These are phyloP conservation scores for Clarireedia homoeocarpa DNA, from an alignment of 2,329 filamentous ascomycete species.

Conservation along the genomic window DNA sequence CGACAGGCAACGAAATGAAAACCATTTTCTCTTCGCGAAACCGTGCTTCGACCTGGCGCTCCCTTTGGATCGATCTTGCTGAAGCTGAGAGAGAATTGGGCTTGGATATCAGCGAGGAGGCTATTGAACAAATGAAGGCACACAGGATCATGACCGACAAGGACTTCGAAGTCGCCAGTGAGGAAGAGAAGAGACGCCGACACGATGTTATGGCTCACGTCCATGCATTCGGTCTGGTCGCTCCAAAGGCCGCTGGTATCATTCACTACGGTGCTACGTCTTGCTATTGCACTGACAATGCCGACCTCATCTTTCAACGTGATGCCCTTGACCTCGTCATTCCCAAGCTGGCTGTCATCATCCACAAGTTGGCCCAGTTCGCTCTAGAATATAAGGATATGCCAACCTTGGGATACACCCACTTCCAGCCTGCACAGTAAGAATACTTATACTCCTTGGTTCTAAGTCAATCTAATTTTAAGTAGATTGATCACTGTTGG, in stretches of 20 bases:
- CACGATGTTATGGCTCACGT: slow-evolving; percentile 55
- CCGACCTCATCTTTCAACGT: slow-evolving; percentile 62
- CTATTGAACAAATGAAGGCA: slow-evolving; percentile 68
- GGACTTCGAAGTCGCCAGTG: slow-evolving; percentile 65
- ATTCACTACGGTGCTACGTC: slow-evolving; percentile 59
- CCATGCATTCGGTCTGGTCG: slow-evolving; percentile 64
- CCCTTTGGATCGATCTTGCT: slow-evolving; percentile 77
- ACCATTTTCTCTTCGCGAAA: slow-evolving; percentile 71
- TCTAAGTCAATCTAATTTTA: background rate
- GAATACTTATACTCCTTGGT: slow-evolving; percentile 8
- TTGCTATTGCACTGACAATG: slow-evolving; percentile 47
- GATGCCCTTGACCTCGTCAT: slow-evolving; percentile 70
- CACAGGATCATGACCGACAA: slow-evolving; percentile 68
- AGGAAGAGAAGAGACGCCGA: slow-evolving; percentile 67
- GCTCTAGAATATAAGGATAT: slow-evolving; percentile 64
- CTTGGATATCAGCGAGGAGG: slow-evolving; percentile 64
- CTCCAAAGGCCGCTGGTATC: slow-evolving; percentile 71
- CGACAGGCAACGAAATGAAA: slow-evolving; percentile 52
- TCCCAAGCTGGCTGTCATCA: slow-evolving; percentile 70
- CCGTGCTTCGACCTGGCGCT: slow-evolving; percentile 36
- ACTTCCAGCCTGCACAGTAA: slow-evolving; percentile 53
- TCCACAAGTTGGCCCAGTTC: slow-evolving; percentile 66
- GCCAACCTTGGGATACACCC: slow-evolving; percentile 70
- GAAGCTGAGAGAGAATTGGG: slow-evolving; percentile 77
- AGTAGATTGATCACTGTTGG: slow-evolving; percentile 30